Conservation (phyloP, 306 rosid species). For the Rosa lucieae region DNA sequence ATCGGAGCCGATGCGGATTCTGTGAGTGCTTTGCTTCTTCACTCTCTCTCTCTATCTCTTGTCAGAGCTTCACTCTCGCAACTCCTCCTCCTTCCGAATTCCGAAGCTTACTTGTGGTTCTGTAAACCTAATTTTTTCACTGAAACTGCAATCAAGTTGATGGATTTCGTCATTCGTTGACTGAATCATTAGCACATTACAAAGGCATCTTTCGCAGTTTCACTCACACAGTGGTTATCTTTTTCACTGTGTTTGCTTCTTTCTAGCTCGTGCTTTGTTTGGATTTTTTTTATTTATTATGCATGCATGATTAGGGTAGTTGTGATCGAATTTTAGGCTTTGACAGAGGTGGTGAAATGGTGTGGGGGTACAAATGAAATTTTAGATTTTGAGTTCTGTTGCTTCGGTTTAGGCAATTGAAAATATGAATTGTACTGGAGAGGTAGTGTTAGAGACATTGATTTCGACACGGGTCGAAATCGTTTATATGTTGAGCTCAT, state of each 20-base stretch:
- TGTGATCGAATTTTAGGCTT: not conserved
- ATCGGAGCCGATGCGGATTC: constrained; percentile 17
- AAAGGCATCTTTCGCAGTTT: not conserved
- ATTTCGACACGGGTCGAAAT: not conserved
- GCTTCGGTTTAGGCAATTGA: not conserved
- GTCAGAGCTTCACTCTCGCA: not conserved
- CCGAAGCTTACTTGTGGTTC: not conserved
- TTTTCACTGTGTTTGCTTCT: not conserved
- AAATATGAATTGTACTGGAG: not conserved
- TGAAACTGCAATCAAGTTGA: not conserved
- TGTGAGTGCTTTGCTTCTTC: not conserved
- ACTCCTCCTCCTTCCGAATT: not conserved
- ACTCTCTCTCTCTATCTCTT: not conserved
- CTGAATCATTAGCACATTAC: not conserved
- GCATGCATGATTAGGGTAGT: not conserved
- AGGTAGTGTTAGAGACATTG: not conserved
- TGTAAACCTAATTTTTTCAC: constrained; percentile 19
- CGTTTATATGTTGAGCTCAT: not conserved
- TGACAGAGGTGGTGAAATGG: not conserved
- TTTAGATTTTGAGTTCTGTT: not conserved
- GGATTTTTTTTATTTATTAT: not conserved
- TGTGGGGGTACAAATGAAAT: too few relatives aligned
- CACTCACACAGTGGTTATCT: not conserved
- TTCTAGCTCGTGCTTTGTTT: not conserved
- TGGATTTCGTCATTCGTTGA: constrained; percentile 14